Evolutionary conservation across 352 stramenopile species (phyloP), one percentile per base, ranked within the genome.

Genomic region (Chrysophaeum taylorii): DNA sequence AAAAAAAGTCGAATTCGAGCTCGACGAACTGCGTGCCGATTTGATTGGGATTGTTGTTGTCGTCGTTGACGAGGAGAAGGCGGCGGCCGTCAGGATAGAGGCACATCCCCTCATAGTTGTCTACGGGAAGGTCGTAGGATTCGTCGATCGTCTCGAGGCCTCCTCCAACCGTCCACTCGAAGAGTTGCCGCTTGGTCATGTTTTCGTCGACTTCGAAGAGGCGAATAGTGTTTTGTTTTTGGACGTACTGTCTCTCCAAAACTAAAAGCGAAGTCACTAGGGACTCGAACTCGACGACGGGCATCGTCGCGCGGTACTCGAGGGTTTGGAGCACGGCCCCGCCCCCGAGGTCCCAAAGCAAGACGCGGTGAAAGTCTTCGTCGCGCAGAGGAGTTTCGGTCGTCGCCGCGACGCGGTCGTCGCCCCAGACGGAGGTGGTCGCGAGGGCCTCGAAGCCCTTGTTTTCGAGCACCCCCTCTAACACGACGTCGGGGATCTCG

Each of bases 11-110:
- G n/a, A n/a, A n/a, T n/a, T n/a, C n/a, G n/a, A n/a, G n/a, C n/a
- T n/a, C n/a, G n/a, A 63, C 52, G 52, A 63, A 63, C 52, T 63
- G 52, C 52, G 52, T 63, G 27, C 52, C 52, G 52, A 63, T 63
- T 23, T 63, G 52, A 31, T 39, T 12, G 27, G 33, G 25, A 38
- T 63, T 63, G 7, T 33, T 2, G 33, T 63, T 63, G 52, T 63
- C 52, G 52, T 63, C 52, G 52, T 63, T 63, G 52, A 63, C 52
- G n/a, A 63, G 52, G 2, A 63, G 25, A 23, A 63, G 52, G 27
- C 52, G 52, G 27, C 52, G 25, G 33, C 14, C 33, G 52, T 9
- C 52, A 31, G 52, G 52, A 2, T 2, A 5, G 25, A 63, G 52
- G 52, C 52, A 63, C 52, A 63, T 63, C 27, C 25, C 52, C 52